phyloP scores from a whole-genome alignment of 2,329 filamentous ascomycete species.

The Trichothecium roseum region DNA sequence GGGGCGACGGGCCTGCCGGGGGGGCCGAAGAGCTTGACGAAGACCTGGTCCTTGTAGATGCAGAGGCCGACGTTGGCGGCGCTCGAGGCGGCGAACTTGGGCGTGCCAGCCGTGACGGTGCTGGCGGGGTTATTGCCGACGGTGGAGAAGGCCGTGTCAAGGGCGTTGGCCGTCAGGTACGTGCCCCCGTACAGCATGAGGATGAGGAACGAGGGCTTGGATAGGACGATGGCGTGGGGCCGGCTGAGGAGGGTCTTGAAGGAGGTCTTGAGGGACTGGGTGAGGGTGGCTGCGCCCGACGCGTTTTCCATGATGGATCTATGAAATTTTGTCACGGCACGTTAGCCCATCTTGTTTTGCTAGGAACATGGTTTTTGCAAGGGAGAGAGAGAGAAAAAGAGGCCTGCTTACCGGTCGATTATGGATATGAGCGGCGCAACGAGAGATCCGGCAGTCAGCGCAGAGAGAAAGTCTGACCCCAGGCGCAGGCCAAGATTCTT shows the following conservation, averaged over 20 bases:
- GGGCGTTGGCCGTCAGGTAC: conserved; percentile 76
- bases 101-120: conserved; percentile 59
- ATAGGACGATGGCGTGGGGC: conserved; percentile 51
- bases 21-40: conserved; percentile 72
- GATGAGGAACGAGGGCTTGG: conserved; percentile 59
- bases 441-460: conserved; percentile 59
- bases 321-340: conserved; percentile 1
- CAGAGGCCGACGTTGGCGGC: conserved; percentile 77
- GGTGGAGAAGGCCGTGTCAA: conserved; percentile 71
- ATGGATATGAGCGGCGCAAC: conserved; percentile 80
- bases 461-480: conserved; percentile 57
- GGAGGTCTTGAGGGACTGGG: conserved; percentile 48
- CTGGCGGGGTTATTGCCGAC: conserved; percentile 43
- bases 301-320: conserved; percentile 75
- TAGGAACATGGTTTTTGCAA: not conserved
- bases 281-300: conserved; percentile 54
- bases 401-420: conserved; percentile 62
- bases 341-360: no score
- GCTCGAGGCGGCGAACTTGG: conserved; percentile 74
- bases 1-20: conserved; percentile 35
- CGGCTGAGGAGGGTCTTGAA: conserved; percentile 43
- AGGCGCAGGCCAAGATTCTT: conserved; percentile 58
- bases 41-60: conserved; percentile 83
- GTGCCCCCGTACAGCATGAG: conserved; percentile 75
- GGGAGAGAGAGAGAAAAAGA: conserved; percentile 2